Evolutionary conservation across 345 rosid genomes (phyloP), one percentile per base, ranked within the genome.

Genomic region (Eucalyptus camaldulensis): DNA sequence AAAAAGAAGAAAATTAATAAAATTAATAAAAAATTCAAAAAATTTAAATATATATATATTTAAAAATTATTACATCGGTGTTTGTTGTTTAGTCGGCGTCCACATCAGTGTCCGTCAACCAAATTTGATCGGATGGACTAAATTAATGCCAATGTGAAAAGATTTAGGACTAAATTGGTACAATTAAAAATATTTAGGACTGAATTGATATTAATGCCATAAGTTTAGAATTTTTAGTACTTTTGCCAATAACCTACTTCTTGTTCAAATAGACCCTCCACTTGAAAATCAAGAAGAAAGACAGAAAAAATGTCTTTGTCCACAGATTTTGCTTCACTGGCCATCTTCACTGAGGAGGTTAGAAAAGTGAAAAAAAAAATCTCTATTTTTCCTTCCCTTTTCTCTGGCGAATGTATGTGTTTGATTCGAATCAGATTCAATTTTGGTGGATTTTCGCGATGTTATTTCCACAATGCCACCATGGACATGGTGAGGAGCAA

Each of bases 81-180:
- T 53, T 19, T 3, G 2, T 19, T 0, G 2, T 24, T 4, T 1
- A 53, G 2, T 19, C 1, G 2, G 0, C 0, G 2, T 53, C 24
- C 10, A 53, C 58, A 8, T 53, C 0, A 8, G 0, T 53, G 24
- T 3, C 58, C 0, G 1, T 2, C 1, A 1, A 1, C 58, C 58
- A 53, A 53, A 53, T 53, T 19, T 53, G 10, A 53, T 53, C 24
- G 1, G 25, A 53, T 53, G 4, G 2, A 53, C 2, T 21, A 0
- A 21, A 53, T 53, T 53, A 53, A 53, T 53, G 2, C 2, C 0
- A 53, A 53, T 19, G 25, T 53, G 10, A 53, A 53, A 53, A 53
- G 0, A 0, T 19, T 53, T 53, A 19, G 0, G 0, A 13, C 6
- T 49, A 49, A 5, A 49, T 49, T 49, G 1, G 2, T 49, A 49